Evolutionary conservation across 441 rosid genomes (phyloP).

Genomic region (Populus hybrid): DNA sequence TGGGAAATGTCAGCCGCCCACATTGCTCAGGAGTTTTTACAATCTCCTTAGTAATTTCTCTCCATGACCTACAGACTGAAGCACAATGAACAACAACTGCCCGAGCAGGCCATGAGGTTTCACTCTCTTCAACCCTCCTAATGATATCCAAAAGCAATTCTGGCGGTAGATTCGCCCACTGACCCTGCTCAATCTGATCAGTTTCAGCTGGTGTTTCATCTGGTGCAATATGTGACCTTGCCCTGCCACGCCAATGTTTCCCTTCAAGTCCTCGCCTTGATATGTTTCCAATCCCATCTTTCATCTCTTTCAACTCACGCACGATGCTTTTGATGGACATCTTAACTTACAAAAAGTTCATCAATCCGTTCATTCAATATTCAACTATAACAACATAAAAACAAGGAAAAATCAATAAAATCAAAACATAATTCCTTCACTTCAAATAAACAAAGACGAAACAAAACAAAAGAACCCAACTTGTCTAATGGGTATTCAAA

Average conservation of each 20-base stretch:
- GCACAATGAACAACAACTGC: constrained; percentile 77
- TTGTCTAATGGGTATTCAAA: not conserved
- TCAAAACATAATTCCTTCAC: not conserved
- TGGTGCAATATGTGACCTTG: constrained; percentile 79
- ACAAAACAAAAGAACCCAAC: not conserved
- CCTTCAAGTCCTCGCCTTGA: constrained; percentile 56
- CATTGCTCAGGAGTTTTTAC: constrained; percentile 81
- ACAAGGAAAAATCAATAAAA: not conserved
- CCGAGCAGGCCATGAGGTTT: constrained; percentile 87
- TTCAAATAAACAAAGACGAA: not conserved
- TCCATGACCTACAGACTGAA: constrained; percentile 94
- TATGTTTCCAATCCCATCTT: constrained; percentile 73
- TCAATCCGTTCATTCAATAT: constrained; percentile 24
- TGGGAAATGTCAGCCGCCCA: constrained; percentile 86
- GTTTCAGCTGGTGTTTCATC: constrained; percentile 44
- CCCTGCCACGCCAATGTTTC: constrained; percentile 51
- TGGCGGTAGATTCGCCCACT: constrained; percentile 87
- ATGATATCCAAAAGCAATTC: constrained; percentile 90
- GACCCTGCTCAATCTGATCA: constrained; percentile 53
- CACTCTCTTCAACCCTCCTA: constrained; percentile 82
- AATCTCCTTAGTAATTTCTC: constrained; percentile 74
- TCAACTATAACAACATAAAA: constrained; percentile 21
- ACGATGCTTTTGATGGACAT: constrained; percentile 79
- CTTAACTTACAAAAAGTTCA: constrained; percentile 29
- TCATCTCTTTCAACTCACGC: constrained; percentile 79